Evolutionary conservation across 768 basidiomycete species (phyloP).

Genomic region (Coprinopsis cinerea): DNA sequence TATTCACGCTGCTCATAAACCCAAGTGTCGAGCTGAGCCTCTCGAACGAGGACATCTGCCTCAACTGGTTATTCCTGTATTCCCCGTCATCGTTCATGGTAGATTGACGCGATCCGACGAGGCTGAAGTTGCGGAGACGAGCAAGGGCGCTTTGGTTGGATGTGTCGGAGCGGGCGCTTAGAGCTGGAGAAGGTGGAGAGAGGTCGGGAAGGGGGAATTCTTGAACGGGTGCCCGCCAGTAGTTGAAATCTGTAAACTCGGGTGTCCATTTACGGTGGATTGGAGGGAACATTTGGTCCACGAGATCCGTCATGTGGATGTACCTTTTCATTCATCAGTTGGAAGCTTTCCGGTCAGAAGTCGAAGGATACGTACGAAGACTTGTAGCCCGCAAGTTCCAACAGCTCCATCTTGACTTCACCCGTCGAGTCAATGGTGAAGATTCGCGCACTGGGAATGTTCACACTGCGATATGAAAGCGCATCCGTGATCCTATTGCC

Average conservation of each 20-base stretch:
- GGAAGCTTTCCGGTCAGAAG: neutral
- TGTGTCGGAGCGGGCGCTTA: slow-evolving; percentile 89
- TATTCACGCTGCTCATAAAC: slow-evolving; percentile 34
- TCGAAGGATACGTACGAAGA: slow-evolving; percentile 62
- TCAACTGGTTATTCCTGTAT: slow-evolving; percentile 38
- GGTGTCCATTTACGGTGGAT: slow-evolving; percentile 84
- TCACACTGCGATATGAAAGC: slow-evolving; percentile 93
- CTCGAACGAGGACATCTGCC: slow-evolving; percentile 76
- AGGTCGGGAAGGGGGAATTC: slow-evolving; percentile 77
- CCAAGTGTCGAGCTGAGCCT: slow-evolving; percentile 56
- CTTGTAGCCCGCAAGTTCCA: slow-evolving; percentile 96
- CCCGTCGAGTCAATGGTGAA: slow-evolving; percentile 96
- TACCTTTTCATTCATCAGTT: slow-evolving; percentile 47
- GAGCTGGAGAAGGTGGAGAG: slow-evolving; percentile 83
- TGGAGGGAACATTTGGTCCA: slow-evolving; percentile 99
- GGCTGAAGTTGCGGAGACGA: slow-evolving; percentile 71
- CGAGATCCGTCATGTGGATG: slow-evolving; percentile 98
- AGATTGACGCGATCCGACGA: slow-evolving; percentile 37
- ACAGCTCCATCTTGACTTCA: slow-evolving; percentile 93
- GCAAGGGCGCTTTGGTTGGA: slow-evolving; percentile 69
- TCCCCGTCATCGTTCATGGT: neutral
- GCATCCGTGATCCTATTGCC: slow-evolving; percentile 99
- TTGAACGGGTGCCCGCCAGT: slow-evolving; percentile 80
- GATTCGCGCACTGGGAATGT: slow-evolving; percentile 88
- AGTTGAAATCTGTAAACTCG: slow-evolving; percentile 96